Base-by-base conservation (phyloP, 768 basidiomycete genomes). In the Agaricus subrufescens region DNA sequence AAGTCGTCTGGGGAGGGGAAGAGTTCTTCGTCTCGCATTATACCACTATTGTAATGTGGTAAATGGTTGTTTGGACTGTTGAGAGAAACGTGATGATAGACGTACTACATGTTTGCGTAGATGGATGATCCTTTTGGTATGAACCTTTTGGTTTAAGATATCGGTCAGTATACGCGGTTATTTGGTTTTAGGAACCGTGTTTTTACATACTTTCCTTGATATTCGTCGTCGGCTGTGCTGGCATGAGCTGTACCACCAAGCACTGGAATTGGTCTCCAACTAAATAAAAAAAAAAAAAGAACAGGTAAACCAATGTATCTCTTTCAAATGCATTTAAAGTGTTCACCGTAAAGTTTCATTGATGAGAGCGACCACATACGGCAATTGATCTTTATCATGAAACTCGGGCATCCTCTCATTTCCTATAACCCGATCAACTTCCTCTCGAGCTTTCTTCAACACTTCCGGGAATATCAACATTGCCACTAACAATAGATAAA, bases 101-200 rank as follows among this genome's bases (percentile, higher is more conserved):
- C 66, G 27, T 54, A 66, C 66, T 63, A 65, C 44, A 67, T 49
- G 50, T 65, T 67, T 2, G 65, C 62, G 43, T 61, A 57, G 2
- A 67, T 51, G 4, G 63, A 62, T 10, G 59, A 67, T 7, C 69
- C 73, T 48, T 71, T 70, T 2, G 73, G 73, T 27, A 77, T 71
- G 42, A 67, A 63, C 19, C 54, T 56, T 19, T 42, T 23, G n/a
- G 5, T 34, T 34, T 34, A 11, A 34, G 11, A 8, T 6, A 37
- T 14, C 19, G 2, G 9, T 9, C 25, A 6, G 26, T 8, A 46
- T 46, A 8, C 9, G 34, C 34, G 7, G 11, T 12, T 25, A 26
- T 27, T 27, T 25, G 1, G 45, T 11, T 34, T 8, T 5, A 12
- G 4, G 12, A 38, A 26, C 4, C 29, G 15, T 23, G 7, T 6